Evolutionary conservation across 345 rosid species (phyloP).

Genomic region (Mercurialis annua): DNA sequence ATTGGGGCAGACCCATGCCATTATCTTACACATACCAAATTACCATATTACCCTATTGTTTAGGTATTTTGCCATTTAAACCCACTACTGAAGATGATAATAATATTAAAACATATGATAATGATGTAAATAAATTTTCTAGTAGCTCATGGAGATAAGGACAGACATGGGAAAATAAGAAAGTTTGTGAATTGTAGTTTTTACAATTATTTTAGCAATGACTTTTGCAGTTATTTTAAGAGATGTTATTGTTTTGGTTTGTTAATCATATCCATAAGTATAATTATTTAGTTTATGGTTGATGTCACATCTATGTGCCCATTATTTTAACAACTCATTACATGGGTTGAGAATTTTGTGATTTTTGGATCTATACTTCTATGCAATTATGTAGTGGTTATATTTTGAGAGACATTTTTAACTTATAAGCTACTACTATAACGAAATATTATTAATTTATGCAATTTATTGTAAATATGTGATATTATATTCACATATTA

Average conservation of each 20-base stretch:
- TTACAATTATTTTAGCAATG: neutral
- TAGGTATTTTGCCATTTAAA: neutral
- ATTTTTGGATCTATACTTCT: no score
- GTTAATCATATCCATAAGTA: neutral
- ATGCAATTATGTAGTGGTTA: no score
- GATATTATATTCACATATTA: no score
- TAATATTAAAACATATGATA: neutral
- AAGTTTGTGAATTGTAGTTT: neutral
- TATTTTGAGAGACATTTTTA: no score
- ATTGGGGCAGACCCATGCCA: constrained; percentile 8
- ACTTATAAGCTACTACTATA: no score
- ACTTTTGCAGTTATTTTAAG: constrained; percentile 1
- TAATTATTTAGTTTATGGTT: constrained; percentile 1
- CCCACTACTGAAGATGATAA: constrained; percentile 1
- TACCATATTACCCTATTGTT: constrained; percentile 7
- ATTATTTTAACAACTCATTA: neutral
- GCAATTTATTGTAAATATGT: no score
- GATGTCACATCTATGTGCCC: neutral
- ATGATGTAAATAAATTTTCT: neutral
- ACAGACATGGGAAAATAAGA: neutral
- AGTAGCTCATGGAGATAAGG: no score
- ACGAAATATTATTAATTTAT: no score
- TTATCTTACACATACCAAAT: neutral
- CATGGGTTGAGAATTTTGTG: neutral
- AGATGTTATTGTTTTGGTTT: neutral